A percentile compares a stretch with the other conserved stretches of the same genome.
These are phyloP conservation scores for Aspergillus texensis DNA, from an alignment of 2,329 filamentous ascomycete genomes.

Conservation along the genomic window DNA sequence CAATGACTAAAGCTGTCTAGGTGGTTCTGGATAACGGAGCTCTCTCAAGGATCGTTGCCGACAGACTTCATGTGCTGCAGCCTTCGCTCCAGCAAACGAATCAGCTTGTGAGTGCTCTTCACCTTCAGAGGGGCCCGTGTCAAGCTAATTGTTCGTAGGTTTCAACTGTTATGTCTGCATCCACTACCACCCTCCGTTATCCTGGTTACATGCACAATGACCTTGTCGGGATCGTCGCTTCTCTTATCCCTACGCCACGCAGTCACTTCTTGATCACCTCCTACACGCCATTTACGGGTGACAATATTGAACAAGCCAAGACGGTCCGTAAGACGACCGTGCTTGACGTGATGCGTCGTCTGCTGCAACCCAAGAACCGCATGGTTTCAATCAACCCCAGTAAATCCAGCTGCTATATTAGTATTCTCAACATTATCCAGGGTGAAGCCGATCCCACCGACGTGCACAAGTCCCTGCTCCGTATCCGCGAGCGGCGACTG, in stretches of 20 bases:
- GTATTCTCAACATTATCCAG: conserved; percentile 97
- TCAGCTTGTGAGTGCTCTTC: conserved; percentile 66
- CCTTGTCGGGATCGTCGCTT: conserved; percentile 93
- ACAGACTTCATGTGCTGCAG: conserved; percentile 90
- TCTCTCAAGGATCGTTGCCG: conserved; percentile 88
- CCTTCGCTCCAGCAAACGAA: conserved; percentile 98
- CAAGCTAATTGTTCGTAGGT: conserved; percentile 51
- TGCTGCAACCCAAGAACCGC: conserved; percentile 96
- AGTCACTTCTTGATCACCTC: conserved; percentile 99
- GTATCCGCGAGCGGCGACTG: conserved; percentile 89
- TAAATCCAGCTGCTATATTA: conserved; percentile 99
- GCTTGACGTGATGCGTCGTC: conserved; percentile 91
- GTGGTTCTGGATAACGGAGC: conserved; percentile 95
- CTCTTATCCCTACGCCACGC: conserved; percentile 90
- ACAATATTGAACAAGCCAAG: conserved; percentile 95
- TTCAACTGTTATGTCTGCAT: conserved; percentile 97
- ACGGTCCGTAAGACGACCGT: conserved; percentile 98
- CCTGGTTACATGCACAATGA: conserved; percentile 99
- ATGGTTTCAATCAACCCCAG: conserved; percentile 96
- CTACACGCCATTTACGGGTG: conserved; percentile 95
- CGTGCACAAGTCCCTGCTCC: conserved; percentile 94
- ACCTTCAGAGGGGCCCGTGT: background rate
- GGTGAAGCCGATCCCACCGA: conserved; percentile 97
- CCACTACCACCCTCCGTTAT: conserved; percentile 93
- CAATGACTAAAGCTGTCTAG: conserved; percentile 38